Conservation (phyloP, 257 asterid species). For the Solanum chilense region DNA sequence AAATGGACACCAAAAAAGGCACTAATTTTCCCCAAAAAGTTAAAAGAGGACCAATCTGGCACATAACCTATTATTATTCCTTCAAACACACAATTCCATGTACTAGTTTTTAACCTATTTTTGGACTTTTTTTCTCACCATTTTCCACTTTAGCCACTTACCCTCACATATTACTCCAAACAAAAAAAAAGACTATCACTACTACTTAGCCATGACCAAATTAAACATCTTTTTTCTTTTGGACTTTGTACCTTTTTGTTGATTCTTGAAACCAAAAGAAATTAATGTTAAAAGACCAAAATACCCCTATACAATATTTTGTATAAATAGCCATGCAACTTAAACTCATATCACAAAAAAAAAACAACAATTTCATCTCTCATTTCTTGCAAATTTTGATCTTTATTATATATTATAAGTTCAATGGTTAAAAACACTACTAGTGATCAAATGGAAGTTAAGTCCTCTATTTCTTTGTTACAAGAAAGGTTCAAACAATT, state of each 20-base stretch:
- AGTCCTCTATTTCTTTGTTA: slow-evolving; percentile 21
- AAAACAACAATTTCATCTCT: background rate
- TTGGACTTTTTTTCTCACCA: slow-evolving; percentile 28
- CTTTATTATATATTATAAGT: background rate
- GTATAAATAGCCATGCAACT: background rate
- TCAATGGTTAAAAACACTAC: background rate
- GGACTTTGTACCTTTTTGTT: slow-evolving; percentile 33
- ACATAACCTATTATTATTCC: slow-evolving; percentile 56
- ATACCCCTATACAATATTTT: background rate
- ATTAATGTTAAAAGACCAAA: background rate
- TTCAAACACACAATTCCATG: slow-evolving; percentile 65
- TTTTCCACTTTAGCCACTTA: slow-evolving; percentile 32
- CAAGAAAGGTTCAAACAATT: slow-evolving; percentile 27
- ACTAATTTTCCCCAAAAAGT: slow-evolving; percentile 23
- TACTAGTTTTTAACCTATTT: slow-evolving; percentile 35
- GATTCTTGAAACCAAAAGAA: slow-evolving; percentile 23
- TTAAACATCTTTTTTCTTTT: slow-evolving; percentile 29
- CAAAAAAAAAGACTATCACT: background rate
- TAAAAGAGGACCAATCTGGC: slow-evolving; percentile 24
- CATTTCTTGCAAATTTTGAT: background rate
- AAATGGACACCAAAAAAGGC: slow-evolving; percentile 26
- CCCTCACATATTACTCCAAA: slow-evolving; percentile 8
- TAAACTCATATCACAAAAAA: background rate
- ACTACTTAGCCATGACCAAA: slow-evolving; percentile 36
- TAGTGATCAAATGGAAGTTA: background rate